Percentiles rank a stretch among this genome's conserved stretches.
Conservation (phyloP, 1,284 basidiomycete genomes). For the Athelia psychrophila region DNA sequence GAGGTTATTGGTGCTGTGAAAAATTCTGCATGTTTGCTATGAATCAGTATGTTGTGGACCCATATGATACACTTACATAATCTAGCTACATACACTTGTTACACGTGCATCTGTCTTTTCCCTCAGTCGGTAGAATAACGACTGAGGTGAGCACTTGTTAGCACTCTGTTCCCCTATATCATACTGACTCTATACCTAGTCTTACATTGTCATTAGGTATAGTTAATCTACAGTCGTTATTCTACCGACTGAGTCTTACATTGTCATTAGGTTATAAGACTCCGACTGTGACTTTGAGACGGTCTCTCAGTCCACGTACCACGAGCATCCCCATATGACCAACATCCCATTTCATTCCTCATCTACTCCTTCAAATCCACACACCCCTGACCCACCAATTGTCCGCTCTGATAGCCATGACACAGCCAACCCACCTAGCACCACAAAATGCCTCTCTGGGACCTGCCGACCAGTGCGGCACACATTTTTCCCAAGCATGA, state of each 20-base stretch:
- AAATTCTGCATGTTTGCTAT: too few species aligned
- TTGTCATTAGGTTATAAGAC: slow-evolving; percentile 1
- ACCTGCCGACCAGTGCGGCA: neutral
- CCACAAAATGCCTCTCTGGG: neutral
- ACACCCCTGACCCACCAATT: neutral
- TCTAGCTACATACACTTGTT: neutral
- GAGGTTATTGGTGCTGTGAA: too few species aligned
- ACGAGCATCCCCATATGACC: neutral
- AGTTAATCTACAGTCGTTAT: too few species aligned
- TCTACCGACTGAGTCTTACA: neutral
- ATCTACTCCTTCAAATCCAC: neutral
- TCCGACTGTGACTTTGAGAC: neutral
- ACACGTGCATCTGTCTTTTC: neutral
- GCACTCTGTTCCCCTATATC: neutral
- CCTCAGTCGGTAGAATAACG: neutral
- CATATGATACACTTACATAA: neutral
- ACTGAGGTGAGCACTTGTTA: neutral
- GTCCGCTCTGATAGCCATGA: neutral
- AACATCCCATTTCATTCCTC: too few species aligned
- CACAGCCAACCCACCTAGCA: too few species aligned
- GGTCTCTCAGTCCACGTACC: neutral
- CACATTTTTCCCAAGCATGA: neutral
- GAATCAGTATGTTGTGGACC: too few species aligned
- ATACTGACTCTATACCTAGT: neutral
- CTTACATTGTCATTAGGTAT: neutral